These are phyloP conservation scores for Apiotrichum akiyoshidainum DNA, from an alignment of 1,284 basidiomycete species.

Conservation along the genomic window DNA sequence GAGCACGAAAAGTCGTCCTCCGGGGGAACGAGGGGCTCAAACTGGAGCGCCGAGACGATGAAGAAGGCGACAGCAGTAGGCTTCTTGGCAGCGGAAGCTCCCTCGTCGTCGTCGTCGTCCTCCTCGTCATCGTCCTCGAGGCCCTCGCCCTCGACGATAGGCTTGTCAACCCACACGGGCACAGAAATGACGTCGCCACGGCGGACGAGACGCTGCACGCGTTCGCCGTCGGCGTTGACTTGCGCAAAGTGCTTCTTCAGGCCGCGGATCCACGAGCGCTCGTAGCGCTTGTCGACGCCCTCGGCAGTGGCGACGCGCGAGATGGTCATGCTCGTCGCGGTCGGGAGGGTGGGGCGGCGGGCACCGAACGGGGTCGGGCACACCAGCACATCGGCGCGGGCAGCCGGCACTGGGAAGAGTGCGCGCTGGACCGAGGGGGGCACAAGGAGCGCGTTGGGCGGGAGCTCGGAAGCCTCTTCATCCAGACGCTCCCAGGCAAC, in stretches of 20 bases:
- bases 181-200: constrained; percentile 78
- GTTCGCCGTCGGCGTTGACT: constrained; percentile 22
- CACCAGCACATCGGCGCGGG: constrained; percentile 31
- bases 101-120: constrained; percentile 35
- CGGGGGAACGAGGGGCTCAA: constrained; percentile 53
- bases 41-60: constrained; percentile 71
- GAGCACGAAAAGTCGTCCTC: constrained; percentile 53
- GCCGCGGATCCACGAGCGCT: constrained; percentile 65
- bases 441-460: constrained; percentile 61
- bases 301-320: constrained; percentile 79
- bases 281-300: constrained; percentile 69
- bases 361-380: constrained; percentile 50
- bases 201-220: constrained; percentile 61
- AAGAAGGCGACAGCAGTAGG: constrained; percentile 64
- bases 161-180: constrained; percentile 60
- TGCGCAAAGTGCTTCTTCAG: constrained; percentile 67
- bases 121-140: constrained; percentile 45
- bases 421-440: constrained; percentile 36
- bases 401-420: constrained; percentile 22
- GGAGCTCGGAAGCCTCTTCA: constrained; percentile 34
- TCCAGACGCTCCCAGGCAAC: constrained; percentile 56
- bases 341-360: constrained; percentile 62
- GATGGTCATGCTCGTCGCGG: constrained; percentile 69
- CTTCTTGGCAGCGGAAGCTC: constrained; percentile 12
- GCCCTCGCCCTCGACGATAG: constrained; percentile 41